These are phyloP conservation scores for Malus asiatica DNA, from an alignment of 306 rosid genomes.

Conservation along the genomic window DNA sequence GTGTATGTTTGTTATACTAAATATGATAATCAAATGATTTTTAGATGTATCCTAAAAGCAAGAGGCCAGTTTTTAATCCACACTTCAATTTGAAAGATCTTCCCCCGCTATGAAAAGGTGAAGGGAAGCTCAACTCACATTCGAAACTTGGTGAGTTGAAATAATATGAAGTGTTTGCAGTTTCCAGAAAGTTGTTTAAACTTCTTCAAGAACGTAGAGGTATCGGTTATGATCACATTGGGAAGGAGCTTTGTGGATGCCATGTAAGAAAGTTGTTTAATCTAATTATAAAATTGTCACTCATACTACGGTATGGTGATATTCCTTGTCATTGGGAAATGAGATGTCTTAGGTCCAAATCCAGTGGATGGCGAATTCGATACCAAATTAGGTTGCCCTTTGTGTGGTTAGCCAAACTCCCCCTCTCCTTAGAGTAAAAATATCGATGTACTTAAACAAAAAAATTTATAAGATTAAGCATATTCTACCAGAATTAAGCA, in stretches of 20 bases:
- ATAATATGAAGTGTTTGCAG: not conserved
- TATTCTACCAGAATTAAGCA: too few relatives aligned
- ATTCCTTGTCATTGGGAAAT: too few relatives aligned
- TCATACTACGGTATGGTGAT: too few relatives aligned
- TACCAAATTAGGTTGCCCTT: too few relatives aligned
- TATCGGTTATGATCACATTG: not conserved
- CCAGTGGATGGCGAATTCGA: fast-evolving
- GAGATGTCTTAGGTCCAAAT: too few relatives aligned
- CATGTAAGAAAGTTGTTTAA: not conserved
- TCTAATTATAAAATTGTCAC: not conserved
- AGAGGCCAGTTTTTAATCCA: not conserved
- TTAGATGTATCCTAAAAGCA: not conserved
- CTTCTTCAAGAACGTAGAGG: not conserved
- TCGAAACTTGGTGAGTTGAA: not conserved
- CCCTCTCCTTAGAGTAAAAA: too few relatives aligned
- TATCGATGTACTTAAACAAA: too few relatives aligned
- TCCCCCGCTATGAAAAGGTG: not conserved
- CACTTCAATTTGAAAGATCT: not conserved
- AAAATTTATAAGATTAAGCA: too few relatives aligned
- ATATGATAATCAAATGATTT: not conserved
- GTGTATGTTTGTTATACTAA: not conserved
- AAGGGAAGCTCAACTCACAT: not conserved
- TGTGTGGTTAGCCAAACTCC: too few relatives aligned
- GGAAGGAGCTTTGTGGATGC: not conserved
- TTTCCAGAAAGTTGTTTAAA: not conserved